Evolutionary conservation across 345 rosid genomes (phyloP).

Genomic region (Citrus mangshanensis): DNA sequence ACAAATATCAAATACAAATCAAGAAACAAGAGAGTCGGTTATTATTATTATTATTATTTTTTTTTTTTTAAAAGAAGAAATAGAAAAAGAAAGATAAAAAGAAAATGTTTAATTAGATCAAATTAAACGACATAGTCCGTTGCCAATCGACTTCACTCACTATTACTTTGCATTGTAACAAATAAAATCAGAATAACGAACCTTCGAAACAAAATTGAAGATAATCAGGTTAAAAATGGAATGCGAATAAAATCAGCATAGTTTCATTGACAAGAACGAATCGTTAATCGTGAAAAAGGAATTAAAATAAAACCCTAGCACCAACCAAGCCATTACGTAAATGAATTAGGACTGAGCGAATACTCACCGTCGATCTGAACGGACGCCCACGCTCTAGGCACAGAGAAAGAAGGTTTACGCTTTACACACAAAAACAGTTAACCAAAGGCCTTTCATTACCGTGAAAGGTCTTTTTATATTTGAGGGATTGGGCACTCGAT

Average conservation of each 20-base stretch:
- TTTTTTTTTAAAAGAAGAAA: no score
- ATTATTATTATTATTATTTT: no score
- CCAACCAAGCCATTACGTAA: not conserved
- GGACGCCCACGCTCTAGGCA: not conserved
- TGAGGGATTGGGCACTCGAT: not conserved
- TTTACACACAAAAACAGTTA: not conserved
- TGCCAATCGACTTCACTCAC: not conserved
- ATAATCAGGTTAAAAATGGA: not conserved
- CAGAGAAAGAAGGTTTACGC: not conserved
- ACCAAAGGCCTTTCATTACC: not conserved
- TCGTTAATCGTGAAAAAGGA: not conserved
- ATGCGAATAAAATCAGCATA: not conserved
- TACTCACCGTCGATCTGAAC: slow-evolving; percentile 1
- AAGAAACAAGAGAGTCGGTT: not conserved
- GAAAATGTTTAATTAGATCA: not conserved
- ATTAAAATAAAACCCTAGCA: slow-evolving; percentile 1
- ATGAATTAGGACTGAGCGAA: not conserved
- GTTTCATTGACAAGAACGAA: not conserved
- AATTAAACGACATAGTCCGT: not conserved
- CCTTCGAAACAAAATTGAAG: not conserved
- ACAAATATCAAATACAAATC: not conserved
- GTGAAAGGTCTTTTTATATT: not conserved
- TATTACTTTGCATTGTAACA: not conserved
- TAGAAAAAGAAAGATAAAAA: not conserved
- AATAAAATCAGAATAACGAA: not conserved